phyloP scores from a whole-genome alignment of 2,329 filamentous ascomycete species.

The Grosmannia serpens region DNA sequence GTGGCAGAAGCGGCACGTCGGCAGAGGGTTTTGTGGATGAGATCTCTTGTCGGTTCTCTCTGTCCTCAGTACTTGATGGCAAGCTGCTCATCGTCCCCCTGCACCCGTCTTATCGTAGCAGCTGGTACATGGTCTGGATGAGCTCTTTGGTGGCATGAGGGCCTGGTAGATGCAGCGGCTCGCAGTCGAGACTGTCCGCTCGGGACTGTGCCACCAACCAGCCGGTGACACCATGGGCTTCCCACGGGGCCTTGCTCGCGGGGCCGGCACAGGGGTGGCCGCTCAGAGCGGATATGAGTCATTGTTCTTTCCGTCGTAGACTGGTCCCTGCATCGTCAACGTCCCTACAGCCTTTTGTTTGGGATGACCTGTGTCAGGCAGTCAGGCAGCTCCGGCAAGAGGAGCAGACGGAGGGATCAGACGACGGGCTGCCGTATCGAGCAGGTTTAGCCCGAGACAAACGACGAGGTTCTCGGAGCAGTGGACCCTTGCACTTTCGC shows the following conservation, averaged over 20 bases:
- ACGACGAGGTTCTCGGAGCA: not conserved
- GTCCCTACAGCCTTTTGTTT: too few relatives aligned
- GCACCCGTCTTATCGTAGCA: slow-evolving; percentile 53
- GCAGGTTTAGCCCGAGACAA: too few relatives aligned
- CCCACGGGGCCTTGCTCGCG: slow-evolving; percentile 56
- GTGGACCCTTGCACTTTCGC: not conserved
- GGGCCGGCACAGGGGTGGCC: slow-evolving; percentile 53
- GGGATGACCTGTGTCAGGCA: too few relatives aligned
- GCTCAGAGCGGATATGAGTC: slow-evolving; percentile 47
- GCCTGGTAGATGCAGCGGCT: too few relatives aligned
- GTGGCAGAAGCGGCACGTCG: slow-evolving; percentile 43
- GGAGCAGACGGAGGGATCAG: too few relatives aligned
- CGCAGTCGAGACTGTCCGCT: slow-evolving; percentile 46
- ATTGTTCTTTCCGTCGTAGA: too few relatives aligned
- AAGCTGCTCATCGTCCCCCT: too few relatives aligned
- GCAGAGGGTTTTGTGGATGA: slow-evolving; percentile 54
- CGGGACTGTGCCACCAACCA: slow-evolving; percentile 64
- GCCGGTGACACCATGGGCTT: slow-evolving; percentile 50
- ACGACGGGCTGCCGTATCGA: too few relatives aligned
- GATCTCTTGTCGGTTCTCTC: not conserved
- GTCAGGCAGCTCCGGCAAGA: too few relatives aligned
- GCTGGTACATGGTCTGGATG: slow-evolving; percentile 59
- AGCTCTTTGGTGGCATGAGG: slow-evolving; percentile 42
- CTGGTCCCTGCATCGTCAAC: too few relatives aligned
- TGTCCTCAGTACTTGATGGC: too few relatives aligned